Percentiles rank a stretch among this genome's conserved stretches.
Evolutionary conservation across 2,329 filamentous ascomycete genomes (phyloP).

Genomic region (Samsoniella hepiali): DNA sequence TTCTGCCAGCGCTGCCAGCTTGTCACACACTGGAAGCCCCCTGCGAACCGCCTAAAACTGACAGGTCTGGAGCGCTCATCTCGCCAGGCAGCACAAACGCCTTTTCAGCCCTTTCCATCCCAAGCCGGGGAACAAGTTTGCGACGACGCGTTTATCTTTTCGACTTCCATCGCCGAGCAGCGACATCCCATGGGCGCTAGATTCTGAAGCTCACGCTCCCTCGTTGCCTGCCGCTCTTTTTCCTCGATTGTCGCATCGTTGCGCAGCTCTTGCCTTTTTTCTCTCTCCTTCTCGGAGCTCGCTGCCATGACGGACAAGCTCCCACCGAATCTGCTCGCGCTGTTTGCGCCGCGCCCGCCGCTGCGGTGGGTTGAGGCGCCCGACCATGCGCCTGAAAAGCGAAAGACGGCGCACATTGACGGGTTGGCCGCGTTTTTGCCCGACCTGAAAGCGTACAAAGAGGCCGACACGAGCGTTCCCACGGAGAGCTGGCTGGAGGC

Average conservation of each 20-base stretch:
- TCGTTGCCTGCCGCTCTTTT: neutral
- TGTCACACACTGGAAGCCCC: neutral
- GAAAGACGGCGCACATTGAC: constrained; percentile 67
- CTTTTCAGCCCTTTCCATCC: constrained; percentile 5
- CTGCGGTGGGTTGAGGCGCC: constrained; percentile 82
- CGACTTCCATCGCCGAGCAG: constrained; percentile 7
- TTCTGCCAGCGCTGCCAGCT: neutral
- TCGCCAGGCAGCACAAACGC: constrained; percentile 4
- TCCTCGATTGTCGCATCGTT: neutral
- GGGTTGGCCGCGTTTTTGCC: constrained; percentile 74
- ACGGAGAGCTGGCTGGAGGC: constrained; percentile 92
- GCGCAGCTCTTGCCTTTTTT: neutral
- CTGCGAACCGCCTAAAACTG: neutral
- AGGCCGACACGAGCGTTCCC: constrained; percentile 70
- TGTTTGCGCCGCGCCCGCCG: constrained; percentile 91
- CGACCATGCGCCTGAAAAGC: constrained; percentile 80
- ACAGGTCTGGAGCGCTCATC: neutral
- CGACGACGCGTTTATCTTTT: constrained; percentile 15
- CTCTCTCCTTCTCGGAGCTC: neutral
- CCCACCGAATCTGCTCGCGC: constrained; percentile 83
- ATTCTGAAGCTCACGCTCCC: neutral
- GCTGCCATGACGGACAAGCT: constrained; percentile 89
- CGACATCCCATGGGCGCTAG: neutral
- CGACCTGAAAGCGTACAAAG: constrained; percentile 71
- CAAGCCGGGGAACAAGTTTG: constrained; percentile 8